Percentiles rank a stretch among this genome's conserved stretches.
These are phyloP conservation scores for Penicillium occitanis DNA, from an alignment of 2,329 filamentous ascomycete species.

Conservation along the genomic window DNA sequence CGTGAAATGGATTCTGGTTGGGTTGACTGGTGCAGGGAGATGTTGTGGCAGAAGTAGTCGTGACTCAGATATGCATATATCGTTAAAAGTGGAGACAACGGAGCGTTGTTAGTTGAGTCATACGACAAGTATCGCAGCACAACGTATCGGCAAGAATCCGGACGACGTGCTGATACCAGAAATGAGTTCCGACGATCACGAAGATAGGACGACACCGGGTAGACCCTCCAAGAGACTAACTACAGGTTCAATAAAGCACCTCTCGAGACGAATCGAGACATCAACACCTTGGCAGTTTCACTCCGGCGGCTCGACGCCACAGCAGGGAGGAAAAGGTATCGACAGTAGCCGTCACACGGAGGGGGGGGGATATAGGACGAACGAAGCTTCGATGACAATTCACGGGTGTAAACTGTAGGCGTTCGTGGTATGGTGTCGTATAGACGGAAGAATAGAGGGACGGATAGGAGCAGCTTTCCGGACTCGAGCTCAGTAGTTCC, in stretches of 20 bases:
- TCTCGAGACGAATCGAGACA: constrained; percentile 22
- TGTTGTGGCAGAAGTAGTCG: constrained; percentile 23
- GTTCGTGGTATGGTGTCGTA: neutral
- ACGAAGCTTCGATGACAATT: neutral
- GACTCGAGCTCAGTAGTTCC: constrained; percentile 1
- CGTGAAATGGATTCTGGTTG: constrained; percentile 33
- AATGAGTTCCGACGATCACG: neutral
- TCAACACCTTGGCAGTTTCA: constrained; percentile 20
- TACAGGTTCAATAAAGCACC: constrained; percentile 24
- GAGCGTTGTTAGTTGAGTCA: constrained; percentile 18
- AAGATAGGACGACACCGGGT: neutral
- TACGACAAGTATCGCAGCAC: constrained; percentile 12
- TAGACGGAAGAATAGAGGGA: neutral
- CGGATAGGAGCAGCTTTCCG: neutral
- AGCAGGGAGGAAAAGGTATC: constrained; percentile 24
- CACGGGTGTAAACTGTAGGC: neutral
- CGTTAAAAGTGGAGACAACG: constrained; percentile 23
- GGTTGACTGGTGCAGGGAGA: constrained; percentile 29
- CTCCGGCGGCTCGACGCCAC: constrained; percentile 22
- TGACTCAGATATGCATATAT: constrained; percentile 31
- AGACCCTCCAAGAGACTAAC: constrained; percentile 22
- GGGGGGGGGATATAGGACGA: constrained; percentile 18
- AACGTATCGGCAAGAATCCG: constrained; percentile 6
- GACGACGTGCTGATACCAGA: constrained; percentile 5
- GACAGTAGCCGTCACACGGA: constrained; percentile 22